Evolutionary conservation across 2,329 filamentous ascomycete species (phyloP).

Genomic region (Colletotrichum sp.): DNA sequence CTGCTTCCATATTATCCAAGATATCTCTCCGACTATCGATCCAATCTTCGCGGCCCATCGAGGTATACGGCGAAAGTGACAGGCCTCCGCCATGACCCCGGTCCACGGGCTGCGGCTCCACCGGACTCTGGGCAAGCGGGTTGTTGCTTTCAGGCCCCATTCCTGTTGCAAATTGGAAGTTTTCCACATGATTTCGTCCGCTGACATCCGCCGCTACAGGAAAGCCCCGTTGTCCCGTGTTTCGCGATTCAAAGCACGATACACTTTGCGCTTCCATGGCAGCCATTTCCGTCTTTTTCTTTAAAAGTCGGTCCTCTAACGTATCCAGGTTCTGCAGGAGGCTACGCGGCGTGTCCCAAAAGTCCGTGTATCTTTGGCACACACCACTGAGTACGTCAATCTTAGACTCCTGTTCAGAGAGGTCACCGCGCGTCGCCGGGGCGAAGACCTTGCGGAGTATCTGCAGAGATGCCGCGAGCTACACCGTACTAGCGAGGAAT

Average conservation of each 20-base stretch:
- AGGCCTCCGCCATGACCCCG: not conserved
- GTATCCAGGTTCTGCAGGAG: not conserved
- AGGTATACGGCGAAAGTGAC: not conserved
- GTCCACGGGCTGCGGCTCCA: not conserved
- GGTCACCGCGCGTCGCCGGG: not conserved
- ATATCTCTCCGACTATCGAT: not conserved
- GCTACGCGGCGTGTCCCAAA: not conserved
- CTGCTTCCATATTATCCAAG: not conserved
- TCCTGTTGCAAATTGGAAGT: not conserved
- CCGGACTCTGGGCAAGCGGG: not conserved
- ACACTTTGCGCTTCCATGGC: not conserved
- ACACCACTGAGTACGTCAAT: not conserved
- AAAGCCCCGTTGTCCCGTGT: fast-evolving
- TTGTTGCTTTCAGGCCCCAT: not conserved
- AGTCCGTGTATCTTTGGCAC: not conserved
- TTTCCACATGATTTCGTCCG: not conserved
- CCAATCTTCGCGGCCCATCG: not conserved
- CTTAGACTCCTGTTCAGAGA: not conserved
- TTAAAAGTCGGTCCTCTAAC: not conserved
- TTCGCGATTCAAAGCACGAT: not conserved
- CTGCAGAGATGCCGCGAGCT: not conserved
- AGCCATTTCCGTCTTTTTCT: not conserved
- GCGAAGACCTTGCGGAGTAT: not conserved
- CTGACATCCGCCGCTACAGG: fast-evolving
- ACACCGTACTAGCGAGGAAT: not conserved